These are phyloP conservation scores for Amphirosellinia nigrospora DNA, from an alignment of 495 filamentous ascomycete genomes.

Conservation along the genomic window DNA sequence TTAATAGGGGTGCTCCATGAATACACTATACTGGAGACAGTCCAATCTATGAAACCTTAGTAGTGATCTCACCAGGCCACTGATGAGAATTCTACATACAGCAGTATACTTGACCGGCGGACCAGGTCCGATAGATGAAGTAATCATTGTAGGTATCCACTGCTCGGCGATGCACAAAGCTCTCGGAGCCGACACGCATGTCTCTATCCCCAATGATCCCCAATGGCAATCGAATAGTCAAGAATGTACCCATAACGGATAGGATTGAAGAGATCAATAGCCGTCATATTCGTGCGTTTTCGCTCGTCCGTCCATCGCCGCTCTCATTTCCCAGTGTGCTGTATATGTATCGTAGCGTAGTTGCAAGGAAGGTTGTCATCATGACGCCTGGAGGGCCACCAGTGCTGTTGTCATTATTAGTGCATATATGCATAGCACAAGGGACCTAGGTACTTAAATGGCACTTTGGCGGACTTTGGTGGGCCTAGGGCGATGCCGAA, in stretches of 20 bases:
- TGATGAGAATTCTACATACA: not conserved
- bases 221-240: not conserved
- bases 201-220: not conserved
- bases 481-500: not conserved
- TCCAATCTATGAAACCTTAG: not conserved
- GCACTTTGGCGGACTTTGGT: no score
- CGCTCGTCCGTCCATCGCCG: not conserved
- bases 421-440: not conserved
- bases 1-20: not conserved
- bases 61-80: constrained; percentile 1
- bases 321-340: not conserved
- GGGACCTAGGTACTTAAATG: no score
- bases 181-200: constrained; percentile 8
- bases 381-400: constrained; percentile 14
- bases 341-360: not conserved
- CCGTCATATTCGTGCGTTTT: no score
- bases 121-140: no score
- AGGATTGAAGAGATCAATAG: not conserved
- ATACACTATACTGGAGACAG: not conserved
- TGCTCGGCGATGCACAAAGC: not conserved
- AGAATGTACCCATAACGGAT: not conserved
- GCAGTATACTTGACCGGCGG: no score
- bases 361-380: constrained; percentile 9
- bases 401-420: constrained; percentile 20
- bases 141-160: not conserved